Conservation (phyloP, 1,284 basidiomycete genomes). For the Schizophyllum amplum region DNA sequence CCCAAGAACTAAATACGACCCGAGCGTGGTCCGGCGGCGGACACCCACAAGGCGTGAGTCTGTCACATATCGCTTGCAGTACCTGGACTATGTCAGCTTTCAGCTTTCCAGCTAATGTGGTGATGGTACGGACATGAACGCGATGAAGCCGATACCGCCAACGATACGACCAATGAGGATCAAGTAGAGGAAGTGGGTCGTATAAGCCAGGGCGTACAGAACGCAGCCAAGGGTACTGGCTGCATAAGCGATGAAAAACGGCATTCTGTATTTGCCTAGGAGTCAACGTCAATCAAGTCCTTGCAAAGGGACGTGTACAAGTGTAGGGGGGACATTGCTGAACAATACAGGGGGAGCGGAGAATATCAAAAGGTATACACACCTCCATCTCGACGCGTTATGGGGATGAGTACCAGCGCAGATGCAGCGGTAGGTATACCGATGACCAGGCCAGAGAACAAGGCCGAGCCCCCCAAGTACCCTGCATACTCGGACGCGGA, state of each 20-base stretch:
- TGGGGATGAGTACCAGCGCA: slow-evolving; percentile 49
- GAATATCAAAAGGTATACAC: slow-evolving; percentile 2
- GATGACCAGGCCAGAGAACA: slow-evolving; percentile 61
- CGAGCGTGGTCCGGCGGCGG: slow-evolving; percentile 53
- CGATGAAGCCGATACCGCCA: slow-evolving; percentile 38
- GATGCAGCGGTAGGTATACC: slow-evolving; percentile 58
- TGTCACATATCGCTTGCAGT: slow-evolving; percentile 51
- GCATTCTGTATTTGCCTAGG: slow-evolving; percentile 45
- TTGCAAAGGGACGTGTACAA: neutral
- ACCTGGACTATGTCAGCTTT: slow-evolving; percentile 21
- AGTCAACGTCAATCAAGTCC: neutral
- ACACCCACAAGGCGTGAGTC: slow-evolving; percentile 62
- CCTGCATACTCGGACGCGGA: slow-evolving; percentile 57
- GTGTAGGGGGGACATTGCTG: neutral
- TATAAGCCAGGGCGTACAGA: slow-evolving; percentile 34
- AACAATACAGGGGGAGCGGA: neutral
- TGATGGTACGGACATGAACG: slow-evolving; percentile 28
- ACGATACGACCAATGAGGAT: slow-evolving; percentile 41
- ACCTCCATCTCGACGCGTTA: slow-evolving; percentile 52
- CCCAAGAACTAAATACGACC: slow-evolving; percentile 54
- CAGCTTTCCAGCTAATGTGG: too few relatives aligned
- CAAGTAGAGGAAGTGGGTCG: slow-evolving; percentile 33
- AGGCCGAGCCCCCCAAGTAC: slow-evolving; percentile 53
- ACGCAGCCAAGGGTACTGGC: slow-evolving; percentile 30
- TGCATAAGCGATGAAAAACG: slow-evolving; percentile 34